Evolutionary conservation across 352 stramenopile genomes (phyloP), one percentile per base, ranked within the genome.

Genomic region (Phytopythium montanum): DNA sequence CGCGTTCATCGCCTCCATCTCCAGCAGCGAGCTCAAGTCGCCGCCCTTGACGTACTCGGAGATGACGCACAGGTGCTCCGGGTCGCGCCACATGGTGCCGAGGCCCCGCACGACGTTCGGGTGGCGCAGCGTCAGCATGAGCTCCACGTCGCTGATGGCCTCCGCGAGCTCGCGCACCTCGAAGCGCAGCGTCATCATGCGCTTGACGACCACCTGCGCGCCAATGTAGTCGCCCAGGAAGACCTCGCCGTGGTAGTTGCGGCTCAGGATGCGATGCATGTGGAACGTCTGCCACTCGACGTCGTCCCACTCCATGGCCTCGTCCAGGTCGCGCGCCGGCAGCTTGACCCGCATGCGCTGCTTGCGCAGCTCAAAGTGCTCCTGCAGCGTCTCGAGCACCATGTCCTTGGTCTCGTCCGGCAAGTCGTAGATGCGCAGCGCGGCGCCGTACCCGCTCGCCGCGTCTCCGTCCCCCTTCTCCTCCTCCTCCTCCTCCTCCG

Each of bases 101-200:
- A 94, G 53, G 26, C 81, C 87, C 16, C 58, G 56, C 14, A 93
- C 79, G 51, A 96, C 85, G 36, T 88, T 72, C 0, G 75, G 75
- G 39, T 96, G 85, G 31, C 75, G 66, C 25, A 94, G 58, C 12
- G 66, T 68, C 5, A 70, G 44, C 63, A 90, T 65, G 19, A 89
- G 64, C 41, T 91, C 82, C 13, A 94, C 71, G 46, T 95, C 85
- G 52, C 73, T 82, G 54, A 92, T 83, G 25, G 81, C 85, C n/a
- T 87, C 70, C 1, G 70, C 70, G 3, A 92, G 68, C 52, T 87
- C 71, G 9, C 74, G 71, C 16, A 86, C 66, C 39, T 85, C 69
- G 49, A 85, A 85, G 0, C 76, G 75, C 16, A 85, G 52, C 19
- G 79, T 90, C 73, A 87, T 87, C 54, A 90, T 65, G 2, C 80